Evolutionary conservation across 768 basidiomycete species (phyloP).

Genomic region (Suillus luteus): DNA sequence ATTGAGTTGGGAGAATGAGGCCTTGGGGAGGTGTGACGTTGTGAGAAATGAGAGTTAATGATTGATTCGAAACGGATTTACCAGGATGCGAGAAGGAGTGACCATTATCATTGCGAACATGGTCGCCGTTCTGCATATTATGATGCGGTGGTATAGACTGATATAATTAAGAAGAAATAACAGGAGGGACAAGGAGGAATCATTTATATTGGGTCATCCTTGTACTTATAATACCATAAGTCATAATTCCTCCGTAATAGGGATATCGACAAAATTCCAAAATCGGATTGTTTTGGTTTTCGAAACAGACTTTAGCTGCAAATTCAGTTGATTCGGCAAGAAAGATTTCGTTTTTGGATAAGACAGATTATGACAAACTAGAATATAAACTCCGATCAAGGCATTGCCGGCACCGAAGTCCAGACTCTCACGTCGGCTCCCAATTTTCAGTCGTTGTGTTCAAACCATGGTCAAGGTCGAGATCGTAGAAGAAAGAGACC

Average conservation of each 20-base stretch:
- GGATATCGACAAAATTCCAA: constrained; percentile 3
- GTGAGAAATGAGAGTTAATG: constrained; percentile 3
- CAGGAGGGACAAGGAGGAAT: constrained; percentile 17
- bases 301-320: not conserved
- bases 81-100: constrained; percentile 39
- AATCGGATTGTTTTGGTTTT: not conserved
- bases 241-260: constrained; percentile 7
- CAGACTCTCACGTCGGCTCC: constrained; percentile 23
- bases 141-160: constrained; percentile 23
- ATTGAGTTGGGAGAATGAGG: constrained; percentile 61
- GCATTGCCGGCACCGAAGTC: constrained; percentile 31
- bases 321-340: not conserved
- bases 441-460: constrained; percentile 10
- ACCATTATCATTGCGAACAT: constrained; percentile 11
- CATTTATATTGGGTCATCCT: constrained; percentile 3
- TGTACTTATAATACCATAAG: constrained; percentile 17
- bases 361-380: constrained; percentile 6
- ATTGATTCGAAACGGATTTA: constrained; percentile 12
- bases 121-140: constrained; percentile 36
- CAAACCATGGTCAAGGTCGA: constrained; percentile 88
- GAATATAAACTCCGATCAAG: constrained; percentile 7
- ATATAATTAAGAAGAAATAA: constrained; percentile 30
- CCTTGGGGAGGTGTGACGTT: constrained; percentile 39
- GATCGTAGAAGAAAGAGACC: constrained; percentile 83
- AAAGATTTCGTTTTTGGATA: not conserved